These are phyloP conservation scores for Fonsecaea erecta DNA, from an alignment of 2,329 filamentous ascomycete genomes.

Conservation along the genomic window DNA sequence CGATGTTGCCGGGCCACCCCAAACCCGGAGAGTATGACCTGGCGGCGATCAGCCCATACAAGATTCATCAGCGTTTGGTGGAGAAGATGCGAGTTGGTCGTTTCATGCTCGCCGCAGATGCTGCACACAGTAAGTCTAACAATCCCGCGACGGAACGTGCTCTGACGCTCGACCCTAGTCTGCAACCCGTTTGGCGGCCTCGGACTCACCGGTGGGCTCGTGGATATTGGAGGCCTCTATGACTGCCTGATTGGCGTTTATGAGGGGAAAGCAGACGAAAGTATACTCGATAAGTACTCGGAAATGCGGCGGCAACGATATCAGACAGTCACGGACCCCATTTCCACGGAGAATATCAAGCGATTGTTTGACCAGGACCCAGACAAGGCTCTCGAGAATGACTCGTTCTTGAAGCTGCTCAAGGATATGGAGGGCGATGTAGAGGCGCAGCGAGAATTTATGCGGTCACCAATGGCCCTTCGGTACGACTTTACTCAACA, in stretches of 20 bases:
- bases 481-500: conserved; percentile 35
- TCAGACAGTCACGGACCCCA: conserved; percentile 46
- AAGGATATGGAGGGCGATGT: conserved; percentile 42
- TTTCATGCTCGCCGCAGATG: conserved; percentile 64
- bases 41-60: conserved; percentile 63
- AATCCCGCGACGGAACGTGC: too few species aligned
- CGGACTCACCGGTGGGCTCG: conserved; percentile 67
- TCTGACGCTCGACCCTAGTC: conserved; percentile 14
- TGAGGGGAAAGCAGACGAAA: conserved; percentile 45
- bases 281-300: conserved; percentile 52
- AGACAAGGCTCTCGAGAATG: conserved; percentile 44
- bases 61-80: conserved; percentile 66
- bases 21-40: conserved; percentile 63
- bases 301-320: conserved; percentile 49
- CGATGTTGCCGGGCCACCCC: conserved; percentile 64
- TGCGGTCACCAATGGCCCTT: conserved; percentile 26
- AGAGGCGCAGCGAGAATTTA: conserved; percentile 34
- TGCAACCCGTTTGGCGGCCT: conserved; percentile 63
- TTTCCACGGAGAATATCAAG: conserved; percentile 50
- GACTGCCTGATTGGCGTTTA: conserved; percentile 60
- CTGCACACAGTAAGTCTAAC: conserved; percentile 54
- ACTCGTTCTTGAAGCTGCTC: conserved; percentile 46
- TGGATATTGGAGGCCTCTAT: conserved; percentile 65
- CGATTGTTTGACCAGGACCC: conserved; percentile 45
- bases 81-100: conserved; percentile 61